Conservation (phyloP, 78 protist genomes). For the Dictyostelium purpureum region DNA sequence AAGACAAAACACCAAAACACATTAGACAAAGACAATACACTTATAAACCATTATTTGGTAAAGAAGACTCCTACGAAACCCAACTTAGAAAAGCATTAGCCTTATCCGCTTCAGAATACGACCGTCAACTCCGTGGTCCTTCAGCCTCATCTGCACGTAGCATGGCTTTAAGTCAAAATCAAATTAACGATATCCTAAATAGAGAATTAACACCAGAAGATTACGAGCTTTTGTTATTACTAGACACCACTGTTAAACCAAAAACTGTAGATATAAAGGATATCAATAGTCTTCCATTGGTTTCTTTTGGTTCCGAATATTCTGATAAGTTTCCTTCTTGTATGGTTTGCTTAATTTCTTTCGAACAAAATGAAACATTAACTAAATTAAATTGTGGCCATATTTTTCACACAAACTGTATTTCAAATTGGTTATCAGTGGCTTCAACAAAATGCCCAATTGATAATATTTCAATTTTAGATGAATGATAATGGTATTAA, state of each 20-base stretch:
- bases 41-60: background rate
- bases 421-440: conserved; percentile 57
- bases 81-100: conserved; percentile 16
- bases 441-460: conserved; percentile 61
- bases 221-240: conserved; percentile 51
- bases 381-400: conserved; percentile 62
- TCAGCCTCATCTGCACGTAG: too few relatives aligned
- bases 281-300: background rate
- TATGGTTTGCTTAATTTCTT: conserved; percentile 51
- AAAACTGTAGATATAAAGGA: conserved; percentile 18
- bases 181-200: conserved; percentile 69
- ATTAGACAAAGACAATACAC: background rate
- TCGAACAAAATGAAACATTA: conserved; percentile 17
- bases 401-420: conserved; percentile 61
- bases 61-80: conserved; percentile 13
- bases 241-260: conserved; percentile 48
- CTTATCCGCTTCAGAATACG: conserved; percentile 21
- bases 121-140: background rate
- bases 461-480: conserved; percentile 31
- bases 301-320: background rate
- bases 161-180: conserved; percentile 26
- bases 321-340: conserved; percentile 12
- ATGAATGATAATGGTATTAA: background rate
- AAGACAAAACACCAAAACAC: background rate
- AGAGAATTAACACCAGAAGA: conserved; percentile 82